Conservation (phyloP, 2,329 filamentous ascomycete genomes). For the Trichoderma endophyticum region DNA sequence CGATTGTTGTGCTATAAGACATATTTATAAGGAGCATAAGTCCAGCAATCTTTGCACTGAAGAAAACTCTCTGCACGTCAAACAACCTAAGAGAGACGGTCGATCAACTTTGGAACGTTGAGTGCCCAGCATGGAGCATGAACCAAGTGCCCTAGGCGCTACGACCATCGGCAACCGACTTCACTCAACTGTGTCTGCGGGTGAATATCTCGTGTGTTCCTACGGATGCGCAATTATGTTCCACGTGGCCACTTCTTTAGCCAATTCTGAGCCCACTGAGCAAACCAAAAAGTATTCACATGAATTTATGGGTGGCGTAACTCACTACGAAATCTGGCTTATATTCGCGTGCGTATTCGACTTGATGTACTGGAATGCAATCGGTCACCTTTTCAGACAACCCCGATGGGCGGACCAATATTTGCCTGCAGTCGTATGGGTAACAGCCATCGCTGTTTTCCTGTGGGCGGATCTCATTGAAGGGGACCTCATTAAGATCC, state of each 20-base stretch:
- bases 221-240: neutral
- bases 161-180: neutral
- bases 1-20: neutral
- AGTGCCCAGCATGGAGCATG: neutral
- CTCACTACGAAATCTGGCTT: neutral
- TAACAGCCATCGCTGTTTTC: neutral
- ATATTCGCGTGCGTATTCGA: neutral
- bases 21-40: neutral
- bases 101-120: neutral
- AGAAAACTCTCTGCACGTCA: neutral
- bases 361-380: neutral
- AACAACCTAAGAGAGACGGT: neutral
- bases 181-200: neutral
- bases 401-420: neutral
- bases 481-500: neutral
- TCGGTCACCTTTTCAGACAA: neutral
- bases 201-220: neutral
- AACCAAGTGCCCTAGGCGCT: neutral
- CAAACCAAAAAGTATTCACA: neutral
- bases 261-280: neutral
- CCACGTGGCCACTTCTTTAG: neutral
- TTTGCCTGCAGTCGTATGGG: fast-evolving
- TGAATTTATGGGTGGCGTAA: neutral
- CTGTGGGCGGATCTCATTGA: neutral
- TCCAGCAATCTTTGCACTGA: neutral